These are phyloP conservation scores for Westerdykella ornata DNA, from an alignment of 2,329 filamentous ascomycete genomes.

Conservation along the genomic window DNA sequence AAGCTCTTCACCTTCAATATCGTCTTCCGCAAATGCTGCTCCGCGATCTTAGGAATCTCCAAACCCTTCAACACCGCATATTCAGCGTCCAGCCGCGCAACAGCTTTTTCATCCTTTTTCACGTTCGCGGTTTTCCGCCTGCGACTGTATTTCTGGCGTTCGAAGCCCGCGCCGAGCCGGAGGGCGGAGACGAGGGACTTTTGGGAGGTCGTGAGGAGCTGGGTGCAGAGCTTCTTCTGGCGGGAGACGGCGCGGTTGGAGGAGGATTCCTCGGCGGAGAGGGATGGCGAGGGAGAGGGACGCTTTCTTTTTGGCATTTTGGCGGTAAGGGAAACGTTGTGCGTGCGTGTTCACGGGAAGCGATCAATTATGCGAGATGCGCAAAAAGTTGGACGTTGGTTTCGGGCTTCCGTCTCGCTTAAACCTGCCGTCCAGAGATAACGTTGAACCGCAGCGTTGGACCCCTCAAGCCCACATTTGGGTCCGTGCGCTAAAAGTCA, in stretches of 20 bases:
- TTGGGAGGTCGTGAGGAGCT: conserved; percentile 40
- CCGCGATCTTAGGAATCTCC: conserved; percentile 45
- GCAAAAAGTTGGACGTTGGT: no score
- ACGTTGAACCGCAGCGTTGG: no score
- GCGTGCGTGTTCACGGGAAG: no score
- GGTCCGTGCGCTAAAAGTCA: no score
- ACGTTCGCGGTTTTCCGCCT: conserved; percentile 51
- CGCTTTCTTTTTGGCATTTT: conserved; percentile 35
- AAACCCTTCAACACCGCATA: conserved; percentile 53
- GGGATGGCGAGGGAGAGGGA: conserved; percentile 6
- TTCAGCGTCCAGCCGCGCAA: conserved; percentile 57
- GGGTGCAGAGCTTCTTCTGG: conserved; percentile 33
- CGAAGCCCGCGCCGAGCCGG: conserved; percentile 67
- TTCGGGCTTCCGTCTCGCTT: no score
- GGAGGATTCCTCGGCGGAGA: conserved; percentile 3
- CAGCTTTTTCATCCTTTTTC: conserved; percentile 43
- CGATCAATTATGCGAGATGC: no score
- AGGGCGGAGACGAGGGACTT: conserved; percentile 58
- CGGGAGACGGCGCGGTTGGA: conserved; percentile 8
- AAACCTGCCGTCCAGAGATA: no score
- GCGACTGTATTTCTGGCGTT: conserved; percentile 66
- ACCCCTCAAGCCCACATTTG: no score
- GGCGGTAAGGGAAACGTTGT: neutral
- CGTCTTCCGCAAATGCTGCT: conserved; percentile 52
- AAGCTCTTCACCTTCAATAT: conserved; percentile 53